Percentiles rank a stretch among this genome's conserved stretches.
Conservation (phyloP, 148 eudicot species). For the Chenopodium berlandieri region DNA sequence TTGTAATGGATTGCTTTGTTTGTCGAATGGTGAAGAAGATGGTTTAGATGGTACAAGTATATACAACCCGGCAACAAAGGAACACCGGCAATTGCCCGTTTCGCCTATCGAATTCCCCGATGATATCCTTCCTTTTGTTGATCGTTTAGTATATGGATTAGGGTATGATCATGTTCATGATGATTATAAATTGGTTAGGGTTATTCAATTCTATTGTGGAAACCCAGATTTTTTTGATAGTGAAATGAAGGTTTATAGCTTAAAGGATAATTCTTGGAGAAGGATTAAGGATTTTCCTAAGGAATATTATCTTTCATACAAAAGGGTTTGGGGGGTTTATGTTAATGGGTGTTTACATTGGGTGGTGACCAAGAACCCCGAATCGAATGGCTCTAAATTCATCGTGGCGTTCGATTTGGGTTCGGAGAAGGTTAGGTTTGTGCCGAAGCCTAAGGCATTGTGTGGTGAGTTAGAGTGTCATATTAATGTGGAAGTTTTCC, state of each 20-base stretch:
- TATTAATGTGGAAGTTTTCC: constrained; percentile 21
- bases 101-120: constrained; percentile 10
- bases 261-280: constrained; percentile 27
- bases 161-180: constrained; percentile 29
- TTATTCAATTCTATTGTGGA: neutral
- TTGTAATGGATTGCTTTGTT: constrained; percentile 25
- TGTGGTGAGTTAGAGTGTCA: neutral
- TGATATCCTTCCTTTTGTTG: neutral
- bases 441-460: constrained; percentile 14
- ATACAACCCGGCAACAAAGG: constrained; percentile 30
- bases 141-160: constrained; percentile 17
- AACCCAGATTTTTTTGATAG: neutral
- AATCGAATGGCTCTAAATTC: neutral
- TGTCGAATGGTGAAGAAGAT: constrained; percentile 4
- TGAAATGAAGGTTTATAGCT: constrained; percentile 25
- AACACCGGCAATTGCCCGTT: constrained; percentile 13
- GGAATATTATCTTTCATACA: constrained; percentile 18
- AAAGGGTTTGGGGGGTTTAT: constrained; percentile 31
- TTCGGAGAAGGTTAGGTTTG: constrained; percentile 19
- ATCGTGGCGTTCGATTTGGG: constrained; percentile 33
- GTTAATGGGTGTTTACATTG: constrained; percentile 32
- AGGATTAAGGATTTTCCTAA: constrained; percentile 23
- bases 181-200: constrained; percentile 36
- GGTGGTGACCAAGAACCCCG: constrained; percentile 10
- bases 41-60: constrained; percentile 5